Conservation (phyloP, 805 yeast genomes). For the Sugiyamaella marilandica region DNA sequence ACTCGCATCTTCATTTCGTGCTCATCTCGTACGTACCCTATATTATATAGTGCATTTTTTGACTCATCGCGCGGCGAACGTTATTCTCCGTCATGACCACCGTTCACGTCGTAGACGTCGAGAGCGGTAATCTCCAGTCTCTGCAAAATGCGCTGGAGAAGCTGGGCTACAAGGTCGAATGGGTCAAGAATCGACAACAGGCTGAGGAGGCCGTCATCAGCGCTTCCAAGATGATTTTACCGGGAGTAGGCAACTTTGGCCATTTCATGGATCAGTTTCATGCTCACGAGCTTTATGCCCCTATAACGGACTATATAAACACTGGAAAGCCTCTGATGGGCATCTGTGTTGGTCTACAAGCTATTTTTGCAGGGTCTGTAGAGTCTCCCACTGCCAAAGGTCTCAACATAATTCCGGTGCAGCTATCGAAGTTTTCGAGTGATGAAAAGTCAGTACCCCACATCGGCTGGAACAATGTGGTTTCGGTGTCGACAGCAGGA, state of each 20-base stretch:
- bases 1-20: not conserved
- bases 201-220: constrained; percentile 19
- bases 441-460: constrained; percentile 82
- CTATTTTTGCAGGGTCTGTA: constrained; percentile 68
- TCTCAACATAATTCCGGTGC: constrained; percentile 50
- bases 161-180: constrained; percentile 63
- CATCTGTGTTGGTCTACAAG: constrained; percentile 93
- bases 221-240: constrained; percentile 57
- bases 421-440: constrained; percentile 57
- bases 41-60: not conserved
- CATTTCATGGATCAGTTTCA: constrained; percentile 76
- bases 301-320: constrained; percentile 59
- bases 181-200: constrained; percentile 56
- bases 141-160: constrained; percentile 77
- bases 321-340: constrained; percentile 93
- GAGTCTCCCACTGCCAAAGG: constrained; percentile 66
- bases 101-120: constrained; percentile 83
- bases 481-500: constrained; percentile 13
- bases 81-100: constrained; percentile 5
- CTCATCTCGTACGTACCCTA: no score
- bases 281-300: constrained; percentile 57
- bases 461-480: constrained; percentile 85
- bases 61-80: not conserved
- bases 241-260: constrained; percentile 97
- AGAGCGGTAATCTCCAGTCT: constrained; percentile 90